phyloP scores from a whole-genome alignment of 2,329 filamentous ascomycete species.

The Dactylellina drechsleri region DNA sequence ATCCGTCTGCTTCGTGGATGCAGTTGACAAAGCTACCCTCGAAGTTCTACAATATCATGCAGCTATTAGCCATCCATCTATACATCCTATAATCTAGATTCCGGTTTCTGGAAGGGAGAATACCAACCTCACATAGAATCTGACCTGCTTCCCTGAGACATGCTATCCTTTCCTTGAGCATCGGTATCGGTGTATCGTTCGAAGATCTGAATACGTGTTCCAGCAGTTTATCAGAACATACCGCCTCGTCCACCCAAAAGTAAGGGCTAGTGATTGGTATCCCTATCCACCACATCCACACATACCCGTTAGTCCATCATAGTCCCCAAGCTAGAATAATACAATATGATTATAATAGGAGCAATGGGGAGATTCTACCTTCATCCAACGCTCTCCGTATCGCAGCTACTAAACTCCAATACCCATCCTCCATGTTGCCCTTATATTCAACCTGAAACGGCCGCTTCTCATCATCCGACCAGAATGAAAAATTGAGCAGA shows the following conservation, averaged over 20 bases:
- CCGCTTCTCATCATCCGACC: constrained; percentile 77
- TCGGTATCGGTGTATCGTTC: constrained; percentile 85
- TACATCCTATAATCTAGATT: constrained; percentile 5
- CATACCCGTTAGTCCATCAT: background rate
- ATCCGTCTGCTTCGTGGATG: constrained; percentile 77
- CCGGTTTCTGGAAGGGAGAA: background rate
- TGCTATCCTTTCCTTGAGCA: constrained; percentile 78
- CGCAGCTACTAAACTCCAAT: constrained; percentile 90
- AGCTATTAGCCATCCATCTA: background rate
- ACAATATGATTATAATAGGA: too few species aligned
- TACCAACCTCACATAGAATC: constrained; percentile 77
- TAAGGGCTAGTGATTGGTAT: constrained; percentile 88
- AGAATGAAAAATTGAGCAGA: constrained; percentile 95
- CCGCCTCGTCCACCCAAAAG: constrained; percentile 82
- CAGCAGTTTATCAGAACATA: constrained; percentile 79
- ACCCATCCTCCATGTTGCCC: constrained; percentile 88
- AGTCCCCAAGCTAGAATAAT: too few species aligned
- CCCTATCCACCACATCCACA: constrained; percentile 63
- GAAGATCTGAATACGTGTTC: constrained; percentile 84
- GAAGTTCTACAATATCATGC: constrained; percentile 71
- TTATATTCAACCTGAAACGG: constrained; percentile 84
- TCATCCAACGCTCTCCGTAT: constrained; percentile 89
- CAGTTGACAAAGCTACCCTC: constrained; percentile 77
- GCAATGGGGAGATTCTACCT: constrained; percentile 65
- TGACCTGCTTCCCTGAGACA: constrained; percentile 85